phyloP scores from a whole-genome alignment of 2,329 filamentous ascomycete species.

The Sclerotinia borealis region DNA sequence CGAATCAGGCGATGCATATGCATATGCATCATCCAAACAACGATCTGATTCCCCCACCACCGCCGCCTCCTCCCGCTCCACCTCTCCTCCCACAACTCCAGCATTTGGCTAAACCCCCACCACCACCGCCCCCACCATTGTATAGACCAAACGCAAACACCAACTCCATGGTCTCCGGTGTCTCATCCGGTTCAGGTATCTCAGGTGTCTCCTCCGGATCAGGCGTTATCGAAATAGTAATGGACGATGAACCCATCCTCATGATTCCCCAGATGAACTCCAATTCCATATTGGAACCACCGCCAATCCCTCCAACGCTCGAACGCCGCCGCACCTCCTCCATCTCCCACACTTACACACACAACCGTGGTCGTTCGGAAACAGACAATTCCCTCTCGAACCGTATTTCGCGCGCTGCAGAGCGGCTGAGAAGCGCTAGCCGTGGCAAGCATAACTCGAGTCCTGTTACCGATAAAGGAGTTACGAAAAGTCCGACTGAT shows the following conservation, averaged over 20 bases:
- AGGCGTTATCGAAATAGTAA: conserved; percentile 60
- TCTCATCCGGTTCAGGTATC: conserved; percentile 27
- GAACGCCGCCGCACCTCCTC: conserved; percentile 29
- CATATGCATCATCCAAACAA: conserved; percentile 42
- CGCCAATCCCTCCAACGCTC: conserved; percentile 36
- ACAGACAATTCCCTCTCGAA: conserved; percentile 47
- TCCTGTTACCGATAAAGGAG: conserved; percentile 18
- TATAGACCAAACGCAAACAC: conserved; percentile 36
- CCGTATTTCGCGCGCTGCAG: conserved; percentile 51
- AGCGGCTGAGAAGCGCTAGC: conserved; percentile 55
- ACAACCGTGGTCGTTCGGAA: conserved; percentile 51
- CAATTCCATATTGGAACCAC: conserved; percentile 14
- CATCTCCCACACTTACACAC: conserved; percentile 30
- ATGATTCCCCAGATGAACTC: conserved; percentile 4
- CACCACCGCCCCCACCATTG: conserved; percentile 55
- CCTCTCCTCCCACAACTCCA: conserved; percentile 57
- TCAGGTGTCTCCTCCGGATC: conserved; percentile 39
- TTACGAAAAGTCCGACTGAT: conserved; percentile 23
- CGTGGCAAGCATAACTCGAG: conserved; percentile 41
- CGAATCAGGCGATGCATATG: conserved; percentile 31
- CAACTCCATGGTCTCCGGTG: conserved; percentile 28
- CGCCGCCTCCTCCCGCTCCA: conserved; percentile 45
- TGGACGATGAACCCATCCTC: conserved; percentile 40
- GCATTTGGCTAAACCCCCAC: conserved; percentile 54
- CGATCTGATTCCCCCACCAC: conserved; percentile 44